Percentiles rank a stretch among this genome's conserved stretches.
Conservation (phyloP, 2,329 filamentous ascomycete genomes). For the Paraphaeosphaeria sporulosa region DNA sequence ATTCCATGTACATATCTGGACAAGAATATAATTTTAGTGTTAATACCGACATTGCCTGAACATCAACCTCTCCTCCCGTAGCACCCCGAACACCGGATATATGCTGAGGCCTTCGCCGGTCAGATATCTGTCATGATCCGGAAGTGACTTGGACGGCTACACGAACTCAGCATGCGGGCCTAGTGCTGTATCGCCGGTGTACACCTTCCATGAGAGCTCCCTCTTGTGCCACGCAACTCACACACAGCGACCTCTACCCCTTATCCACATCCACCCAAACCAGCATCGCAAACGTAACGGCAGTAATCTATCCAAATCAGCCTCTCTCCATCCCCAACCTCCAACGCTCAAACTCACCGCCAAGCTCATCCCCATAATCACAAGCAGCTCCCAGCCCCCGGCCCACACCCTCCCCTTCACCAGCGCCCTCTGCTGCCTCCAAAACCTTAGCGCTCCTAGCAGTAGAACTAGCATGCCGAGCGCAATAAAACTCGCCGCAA, state of each 20-base stretch:
- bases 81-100: no score
- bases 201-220: background rate
- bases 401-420: constrained; percentile 63
- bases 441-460: constrained; percentile 67
- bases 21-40: background rate
- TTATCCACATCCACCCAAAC: constrained; percentile 26
- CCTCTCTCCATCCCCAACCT: background rate
- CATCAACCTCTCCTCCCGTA: background rate
- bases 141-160: no score
- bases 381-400: constrained; percentile 66
- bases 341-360: constrained; percentile 55
- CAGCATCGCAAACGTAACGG: constrained; percentile 11
- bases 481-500: constrained; percentile 60
- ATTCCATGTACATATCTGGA: background rate
- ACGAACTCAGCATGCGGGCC: no score
- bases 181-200: no score
- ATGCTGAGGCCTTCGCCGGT: no score
- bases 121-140: no score
- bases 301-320: background rate
- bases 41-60: background rate
- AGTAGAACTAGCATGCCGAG: constrained; percentile 59
- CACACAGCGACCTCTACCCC: constrained; percentile 17
- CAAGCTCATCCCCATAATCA: constrained; percentile 56
- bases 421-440: constrained; percentile 67
- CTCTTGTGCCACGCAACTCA: background rate